These are phyloP conservation scores for Aspergillus uvarum DNA, from an alignment of 2,329 filamentous ascomycete genomes.

Conservation along the genomic window DNA sequence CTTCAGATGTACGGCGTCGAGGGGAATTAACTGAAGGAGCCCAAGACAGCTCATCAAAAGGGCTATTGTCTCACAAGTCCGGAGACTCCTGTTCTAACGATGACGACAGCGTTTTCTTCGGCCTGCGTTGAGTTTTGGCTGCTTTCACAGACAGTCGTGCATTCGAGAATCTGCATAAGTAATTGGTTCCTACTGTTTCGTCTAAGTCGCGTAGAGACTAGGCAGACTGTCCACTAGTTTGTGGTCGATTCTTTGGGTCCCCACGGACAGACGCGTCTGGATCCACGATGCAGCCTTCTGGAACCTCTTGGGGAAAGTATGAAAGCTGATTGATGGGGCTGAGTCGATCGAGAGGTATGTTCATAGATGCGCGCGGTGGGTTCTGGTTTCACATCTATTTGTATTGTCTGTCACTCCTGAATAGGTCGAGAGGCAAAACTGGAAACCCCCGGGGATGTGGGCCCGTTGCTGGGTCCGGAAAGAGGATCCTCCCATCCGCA, in stretches of 20 bases:
- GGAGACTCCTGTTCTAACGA: background rate
- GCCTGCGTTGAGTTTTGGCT: background rate
- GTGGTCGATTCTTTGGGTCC: background rate
- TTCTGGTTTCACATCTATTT: conserved; percentile 4
- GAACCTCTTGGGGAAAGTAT: conserved; percentile 11
- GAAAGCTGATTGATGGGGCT: conserved; percentile 1
- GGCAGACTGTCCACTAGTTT: background rate
- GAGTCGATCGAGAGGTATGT: background rate
- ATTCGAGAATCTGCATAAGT: background rate
- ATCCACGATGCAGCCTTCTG: conserved; percentile 11
- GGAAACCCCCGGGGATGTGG: conserved; percentile 16
- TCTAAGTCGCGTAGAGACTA: background rate
- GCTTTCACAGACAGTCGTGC: background rate
- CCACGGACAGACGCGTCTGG: background rate
- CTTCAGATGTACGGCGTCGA: background rate
- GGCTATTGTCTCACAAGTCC: background rate
- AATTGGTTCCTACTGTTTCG: background rate
- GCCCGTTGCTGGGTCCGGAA: conserved; percentile 10
- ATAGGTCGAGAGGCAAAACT: conserved; percentile 6
- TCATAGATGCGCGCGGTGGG: background rate
- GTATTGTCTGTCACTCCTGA: conserved; percentile 2
- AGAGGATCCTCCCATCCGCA: conserved; percentile 1
- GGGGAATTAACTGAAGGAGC: background rate
- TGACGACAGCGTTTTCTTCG: background rate
- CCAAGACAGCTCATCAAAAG: background rate